Evolutionary conservation across 2,329 filamentous ascomycete species (phyloP).

Genomic region (Decorospora gaudefroyi): DNA sequence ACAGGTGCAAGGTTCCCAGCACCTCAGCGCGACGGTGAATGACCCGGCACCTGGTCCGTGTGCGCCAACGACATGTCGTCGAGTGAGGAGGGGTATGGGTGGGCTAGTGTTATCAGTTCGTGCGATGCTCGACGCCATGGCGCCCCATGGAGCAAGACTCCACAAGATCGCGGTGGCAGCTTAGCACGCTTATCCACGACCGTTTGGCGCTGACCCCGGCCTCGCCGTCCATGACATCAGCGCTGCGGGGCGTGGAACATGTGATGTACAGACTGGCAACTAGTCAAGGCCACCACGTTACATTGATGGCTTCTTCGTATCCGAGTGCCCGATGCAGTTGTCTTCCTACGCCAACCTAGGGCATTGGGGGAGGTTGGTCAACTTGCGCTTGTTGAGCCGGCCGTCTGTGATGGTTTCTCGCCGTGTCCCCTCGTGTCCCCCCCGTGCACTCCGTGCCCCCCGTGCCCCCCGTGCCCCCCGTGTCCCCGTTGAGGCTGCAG

Average conservation of each 20-base stretch:
- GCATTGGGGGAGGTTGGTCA: background rate
- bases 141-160: constrained; percentile 15
- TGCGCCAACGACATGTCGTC: constrained; percentile 6
- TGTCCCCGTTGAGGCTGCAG: constrained; percentile 5
- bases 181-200: constrained; percentile 8
- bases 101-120: constrained; percentile 9
- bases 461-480: background rate
- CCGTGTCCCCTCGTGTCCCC: background rate
- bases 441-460: background rate
- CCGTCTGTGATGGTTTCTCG: no score
- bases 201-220: constrained; percentile 8
- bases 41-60: constrained; percentile 5
- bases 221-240: constrained; percentile 15
- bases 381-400: constrained; percentile 4
- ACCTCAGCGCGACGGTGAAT: constrained; percentile 2
- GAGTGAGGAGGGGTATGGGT: constrained; percentile 8
- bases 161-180: constrained; percentile 9
- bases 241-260: background rate
- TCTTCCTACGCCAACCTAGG: background rate
- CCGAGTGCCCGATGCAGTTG: background rate
- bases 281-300: constrained; percentile 11
- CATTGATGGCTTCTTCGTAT: constrained; percentile 3
- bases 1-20: constrained; percentile 7
- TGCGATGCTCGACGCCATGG: constrained; percentile 10
- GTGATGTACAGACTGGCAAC: background rate